Evolutionary conservation across 192 early-diverging fungal species (phyloP).

Genomic region (Backusella sp.): DNA sequence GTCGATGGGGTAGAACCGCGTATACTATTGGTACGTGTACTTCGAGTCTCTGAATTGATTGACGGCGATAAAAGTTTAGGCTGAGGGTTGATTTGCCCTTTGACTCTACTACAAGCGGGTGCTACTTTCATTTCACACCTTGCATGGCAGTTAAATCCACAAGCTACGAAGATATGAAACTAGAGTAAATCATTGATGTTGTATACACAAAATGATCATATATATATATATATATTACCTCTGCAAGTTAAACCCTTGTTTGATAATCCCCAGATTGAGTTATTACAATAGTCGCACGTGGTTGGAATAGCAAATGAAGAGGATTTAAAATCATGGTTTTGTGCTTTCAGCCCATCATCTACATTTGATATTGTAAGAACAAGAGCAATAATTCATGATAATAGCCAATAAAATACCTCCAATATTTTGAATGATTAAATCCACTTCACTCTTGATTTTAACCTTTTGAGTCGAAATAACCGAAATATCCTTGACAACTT

Average conservation of each 20-base stretch:
- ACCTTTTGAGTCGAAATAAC: constrained; percentile 45
- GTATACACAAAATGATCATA: background rate
- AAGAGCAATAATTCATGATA: background rate
- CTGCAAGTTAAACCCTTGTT: constrained; percentile 70
- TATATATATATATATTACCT: constrained; percentile 30
- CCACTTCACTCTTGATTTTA: constrained; percentile 57
- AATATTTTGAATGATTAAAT: constrained; percentile 57
- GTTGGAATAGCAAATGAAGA: constrained; percentile 75
- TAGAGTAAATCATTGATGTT: background rate
- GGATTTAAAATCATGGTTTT: constrained; percentile 64
- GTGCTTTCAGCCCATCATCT: constrained; percentile 52
- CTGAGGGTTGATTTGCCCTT: constrained; percentile 48
- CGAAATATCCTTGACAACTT: constrained; percentile 49
- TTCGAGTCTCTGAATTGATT: background rate
- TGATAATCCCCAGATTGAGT: constrained; percentile 76
- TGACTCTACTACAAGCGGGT: constrained; percentile 59
- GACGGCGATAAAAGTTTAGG: background rate
- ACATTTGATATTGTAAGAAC: background rate
- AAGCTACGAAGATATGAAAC: constrained; percentile 25
- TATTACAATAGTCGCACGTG: constrained; percentile 70
- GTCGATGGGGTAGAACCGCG: constrained; percentile 18
- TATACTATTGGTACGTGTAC: background rate
- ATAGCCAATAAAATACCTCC: constrained; percentile 49
- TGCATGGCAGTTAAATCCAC: constrained; percentile 73
- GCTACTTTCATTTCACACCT: constrained; percentile 82